A percentile compares a stretch with the other conserved stretches of the same genome.
phyloP scores from a whole-genome alignment of 2,329 filamentous ascomycete species.

The Claviceps cyperi region DNA sequence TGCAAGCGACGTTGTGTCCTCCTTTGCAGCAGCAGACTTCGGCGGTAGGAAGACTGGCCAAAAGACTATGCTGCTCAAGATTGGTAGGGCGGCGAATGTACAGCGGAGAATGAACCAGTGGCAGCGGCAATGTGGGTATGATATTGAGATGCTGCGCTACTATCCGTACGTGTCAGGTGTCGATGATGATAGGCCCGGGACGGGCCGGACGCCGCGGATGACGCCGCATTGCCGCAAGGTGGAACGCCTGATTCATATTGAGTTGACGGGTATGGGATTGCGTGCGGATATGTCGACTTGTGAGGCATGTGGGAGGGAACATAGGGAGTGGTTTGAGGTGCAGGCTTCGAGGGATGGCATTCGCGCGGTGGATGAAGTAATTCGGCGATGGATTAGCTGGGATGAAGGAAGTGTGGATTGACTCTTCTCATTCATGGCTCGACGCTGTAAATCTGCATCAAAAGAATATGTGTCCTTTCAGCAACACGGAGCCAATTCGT shows the following conservation, averaged over 20 bases:
- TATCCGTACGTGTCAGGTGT: conserved; percentile 63
- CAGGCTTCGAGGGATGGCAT: conserved; percentile 59
- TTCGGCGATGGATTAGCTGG: conserved; percentile 79
- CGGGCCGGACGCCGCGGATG: conserved; percentile 38
- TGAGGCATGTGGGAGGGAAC: conserved; percentile 64
- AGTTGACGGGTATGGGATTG: conserved; percentile 52
- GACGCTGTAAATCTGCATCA: too few species aligned
- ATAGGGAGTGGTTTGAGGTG: conserved; percentile 92
- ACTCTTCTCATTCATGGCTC: not conserved
- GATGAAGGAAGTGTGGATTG: conserved; percentile 35
- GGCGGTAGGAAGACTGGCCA: conserved; percentile 14
- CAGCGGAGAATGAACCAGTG: conserved; percentile 85
- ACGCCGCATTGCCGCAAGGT: conserved; percentile 78
- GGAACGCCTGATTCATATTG: conserved; percentile 79
- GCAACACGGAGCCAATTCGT: too few species aligned
- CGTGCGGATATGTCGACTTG: conserved; percentile 46
- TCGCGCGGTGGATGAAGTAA: conserved; percentile 49
- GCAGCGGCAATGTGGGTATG: conserved; percentile 83
- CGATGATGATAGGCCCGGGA: conserved; percentile 11
- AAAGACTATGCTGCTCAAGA: conserved; percentile 55
- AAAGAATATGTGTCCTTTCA: too few species aligned
- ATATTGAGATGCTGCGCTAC: conserved; percentile 74
- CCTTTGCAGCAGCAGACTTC: conserved; percentile 24
- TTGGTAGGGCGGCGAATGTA: conserved; percentile 63
- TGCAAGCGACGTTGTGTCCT: conserved; percentile 40